These are phyloP conservation scores for Symbiodinium pilosum DNA, from an alignment of 73 alveolate species.

Conservation along the genomic window DNA sequence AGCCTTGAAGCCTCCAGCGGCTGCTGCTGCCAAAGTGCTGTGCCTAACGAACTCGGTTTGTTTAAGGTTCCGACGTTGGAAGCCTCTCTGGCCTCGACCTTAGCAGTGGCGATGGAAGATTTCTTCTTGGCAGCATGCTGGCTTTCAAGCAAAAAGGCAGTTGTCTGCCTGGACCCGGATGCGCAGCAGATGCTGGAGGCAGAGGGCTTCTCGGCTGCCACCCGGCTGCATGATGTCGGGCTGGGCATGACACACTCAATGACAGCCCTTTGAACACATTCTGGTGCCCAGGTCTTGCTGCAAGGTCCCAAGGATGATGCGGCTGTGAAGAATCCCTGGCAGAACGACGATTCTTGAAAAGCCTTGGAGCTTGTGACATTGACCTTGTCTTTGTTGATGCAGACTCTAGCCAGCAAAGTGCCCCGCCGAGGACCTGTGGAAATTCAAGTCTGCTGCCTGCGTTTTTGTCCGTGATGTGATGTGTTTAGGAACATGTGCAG, in stretches of 20 bases:
- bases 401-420: background rate
- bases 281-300: conserved; percentile 14
- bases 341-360: conserved; percentile 23
- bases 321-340: conserved; percentile 51
- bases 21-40: background rate
- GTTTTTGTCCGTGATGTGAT: background rate
- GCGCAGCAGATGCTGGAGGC: conserved; percentile 7
- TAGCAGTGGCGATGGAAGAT: background rate
- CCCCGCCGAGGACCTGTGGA: conserved; percentile 53
- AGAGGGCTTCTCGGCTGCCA: background rate
- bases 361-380: background rate
- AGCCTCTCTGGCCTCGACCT: conserved; percentile 3
- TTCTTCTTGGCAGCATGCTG: background rate
- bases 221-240: background rate
- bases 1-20: background rate
- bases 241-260: too few relatives aligned
- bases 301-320: conserved; percentile 41
- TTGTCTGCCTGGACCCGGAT: conserved; percentile 27
- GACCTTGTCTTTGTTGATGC: background rate
- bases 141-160: too few relatives aligned
- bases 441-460: conserved; percentile 29
- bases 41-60: too few relatives aligned
- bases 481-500: background rate
- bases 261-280: too few relatives aligned
- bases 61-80: conserved; percentile 33